These are phyloP conservation scores for Naganishia sp. DNA, from an alignment of 1,284 basidiomycete species.

Conservation along the genomic window DNA sequence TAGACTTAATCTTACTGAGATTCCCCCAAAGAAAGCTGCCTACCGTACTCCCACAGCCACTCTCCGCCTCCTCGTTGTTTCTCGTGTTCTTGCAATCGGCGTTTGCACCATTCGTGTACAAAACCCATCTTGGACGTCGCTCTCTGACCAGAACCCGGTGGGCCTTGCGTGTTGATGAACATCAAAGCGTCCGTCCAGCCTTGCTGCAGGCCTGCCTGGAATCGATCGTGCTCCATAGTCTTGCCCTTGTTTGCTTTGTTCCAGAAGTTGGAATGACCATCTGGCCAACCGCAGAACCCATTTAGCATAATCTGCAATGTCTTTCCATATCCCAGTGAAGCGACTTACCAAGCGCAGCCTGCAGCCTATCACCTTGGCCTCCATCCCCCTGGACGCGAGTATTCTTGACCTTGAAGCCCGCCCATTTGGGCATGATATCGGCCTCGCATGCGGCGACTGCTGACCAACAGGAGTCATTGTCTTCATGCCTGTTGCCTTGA, in stretches of 20 bases:
- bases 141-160: slow-evolving; percentile 41
- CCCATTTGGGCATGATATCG: slow-evolving; percentile 63
- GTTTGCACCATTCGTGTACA: slow-evolving; percentile 62
- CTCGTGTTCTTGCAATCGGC: slow-evolving; percentile 58
- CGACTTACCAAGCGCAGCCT: slow-evolving; percentile 56
- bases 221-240: slow-evolving; percentile 66
- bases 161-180: slow-evolving; percentile 55
- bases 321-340: not conserved
- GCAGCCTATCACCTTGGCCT: slow-evolving; percentile 52
- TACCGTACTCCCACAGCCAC: slow-evolving; percentile 66
- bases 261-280: slow-evolving; percentile 65
- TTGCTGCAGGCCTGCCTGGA: slow-evolving; percentile 64
- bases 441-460: slow-evolving; percentile 67
- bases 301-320: not conserved
- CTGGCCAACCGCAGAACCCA: slow-evolving; percentile 46
- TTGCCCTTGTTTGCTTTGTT: slow-evolving; percentile 48
- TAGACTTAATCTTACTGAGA: not conserved
- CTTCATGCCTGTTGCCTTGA: slow-evolving; percentile 59
- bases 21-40: slow-evolving; percentile 35
- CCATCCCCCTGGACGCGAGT: slow-evolving; percentile 36
- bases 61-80: slow-evolving; percentile 52
- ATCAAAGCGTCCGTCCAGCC: slow-evolving; percentile 72
- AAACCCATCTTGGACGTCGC: slow-evolving; percentile 64
- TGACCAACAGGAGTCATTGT: slow-evolving; percentile 75
- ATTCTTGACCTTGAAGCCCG: slow-evolving; percentile 51